Evolutionary conservation across 331 rosid genomes (phyloP), one percentile per base, ranked within the genome.

Genomic region (Spiraea crenata): DNA sequence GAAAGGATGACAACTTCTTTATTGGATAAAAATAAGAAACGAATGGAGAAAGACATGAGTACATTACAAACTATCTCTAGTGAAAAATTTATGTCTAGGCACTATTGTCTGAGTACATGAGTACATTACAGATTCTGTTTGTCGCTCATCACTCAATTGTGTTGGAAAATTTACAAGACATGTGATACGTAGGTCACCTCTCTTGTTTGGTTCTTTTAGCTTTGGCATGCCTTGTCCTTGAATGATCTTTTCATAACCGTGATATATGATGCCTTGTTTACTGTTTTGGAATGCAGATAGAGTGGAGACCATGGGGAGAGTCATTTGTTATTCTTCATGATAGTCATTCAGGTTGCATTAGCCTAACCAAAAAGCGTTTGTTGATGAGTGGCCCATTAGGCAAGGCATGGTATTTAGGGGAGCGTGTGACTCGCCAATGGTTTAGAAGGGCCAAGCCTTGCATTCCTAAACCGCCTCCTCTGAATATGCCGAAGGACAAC

Each of bases 151-250:
- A 57, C 79, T 82, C 79, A 95, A 77, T 14, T 84, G 51, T 13
- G 39, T 71, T 2, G 98, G 98, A 79, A 95, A 95, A 15, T 69
- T 49, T 8, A 95, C 47, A 0, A 87, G 90, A 82, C 92, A 91
- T 50, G 78, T 84, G 71, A 95, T 85, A 49, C 58, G 85, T 54
- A 95, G 93, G 59, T 89, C 83, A 6, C 99, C 99, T 85, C 91
- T 84, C 40, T 55, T 71, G 10, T 78, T 81, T 12, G 74, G 76
- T 1, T 86, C 79, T 70, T 73, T 85, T 15, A 84, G 81, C 73
- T 56, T 76, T 3, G 97, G 93, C 97, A 95, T 89, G 74, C 99
- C 99, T 72, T 89, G 91, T 40, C 97, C 99, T 69, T 45, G 35
- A 35, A 95, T 81, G 39, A 82, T 81, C 81, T 89, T 83, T 74